Base-by-base conservation (phyloP, 2,329 filamentous ascomycete genomes). In the Uncinocarpus reesii region DNA sequence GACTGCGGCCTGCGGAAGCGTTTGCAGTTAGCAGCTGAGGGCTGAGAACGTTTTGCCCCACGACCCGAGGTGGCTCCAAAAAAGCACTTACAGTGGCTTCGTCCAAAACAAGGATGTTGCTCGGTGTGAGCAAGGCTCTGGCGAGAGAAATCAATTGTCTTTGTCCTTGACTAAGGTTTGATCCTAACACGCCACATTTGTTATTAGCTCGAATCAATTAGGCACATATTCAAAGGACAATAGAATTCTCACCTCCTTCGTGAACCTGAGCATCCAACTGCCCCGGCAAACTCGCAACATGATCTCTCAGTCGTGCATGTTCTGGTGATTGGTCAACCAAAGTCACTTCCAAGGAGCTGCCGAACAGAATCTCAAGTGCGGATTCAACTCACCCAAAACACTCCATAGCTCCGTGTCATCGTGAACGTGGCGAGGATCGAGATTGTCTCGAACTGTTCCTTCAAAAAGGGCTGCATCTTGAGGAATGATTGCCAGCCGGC, bases 321-420 rank as follows among this genome's bases (percentile, higher is more conserved):
- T 95, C 89, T 86, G 31, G 16, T 4, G 34, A 16, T 26, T 4
- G 28, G 21, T 37, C 15, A 31, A n/a, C 26, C n/a, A 5, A 26
- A 16, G 21, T 48, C n/a, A 32, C 34, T 7, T 35, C 11, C 11
- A 11, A 18, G 18, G 16, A 37, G 16, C 26, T 34, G 7, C 42
- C 8, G 29, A 40, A 42, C 40, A 46, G 42, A 7, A 23, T 32
- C 32, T 26, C n/a, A 31, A 29, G 15, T 42, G 7, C 18, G 28
- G 47, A 40, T 38, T 26, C 56, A 57, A 90, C 86, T 85, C 53
- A 90, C 86, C 86, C 53, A 95, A 74, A 52, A 93, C 89, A 63
- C 85, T 94, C 92, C 92, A 98, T 28, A 98, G 74, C 63, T 96
- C 92, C 4, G 89, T 95, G 66, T 98, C 93, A 66, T 95, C 90